Percentiles rank a stretch among this genome's conserved stretches.
phyloP scores from a whole-genome alignment of 1,139 yeast species.

The Candida glucosophila region DNA sequence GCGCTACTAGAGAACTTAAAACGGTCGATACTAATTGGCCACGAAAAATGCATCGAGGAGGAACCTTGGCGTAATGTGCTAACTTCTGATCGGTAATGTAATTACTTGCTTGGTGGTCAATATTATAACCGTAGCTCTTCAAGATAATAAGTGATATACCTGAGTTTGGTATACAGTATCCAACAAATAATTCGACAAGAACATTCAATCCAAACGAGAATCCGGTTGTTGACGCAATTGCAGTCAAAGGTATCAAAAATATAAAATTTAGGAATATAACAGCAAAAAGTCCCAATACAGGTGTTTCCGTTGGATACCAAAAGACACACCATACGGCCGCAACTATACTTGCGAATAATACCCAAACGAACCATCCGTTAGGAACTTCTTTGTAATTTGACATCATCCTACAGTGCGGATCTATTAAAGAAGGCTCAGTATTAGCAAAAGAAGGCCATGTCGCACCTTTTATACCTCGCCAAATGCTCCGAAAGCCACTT shows the following conservation, averaged over 20 bases:
- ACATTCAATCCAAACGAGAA: slow-evolving; percentile 31
- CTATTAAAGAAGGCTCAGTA: too few species aligned
- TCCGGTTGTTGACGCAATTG: slow-evolving; percentile 30
- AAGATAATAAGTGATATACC: slow-evolving; percentile 30
- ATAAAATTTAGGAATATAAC: slow-evolving; percentile 26
- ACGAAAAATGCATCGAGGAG: slow-evolving; percentile 26
- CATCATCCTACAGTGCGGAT: slow-evolving; percentile 37
- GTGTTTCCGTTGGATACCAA: slow-evolving; percentile 28
- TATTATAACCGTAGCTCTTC: slow-evolving; percentile 30
- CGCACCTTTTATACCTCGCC: slow-evolving; percentile 16
- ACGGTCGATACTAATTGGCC: slow-evolving; percentile 24
- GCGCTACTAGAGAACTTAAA: slow-evolving; percentile 15
- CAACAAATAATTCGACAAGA: slow-evolving; percentile 31
- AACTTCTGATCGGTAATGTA: slow-evolving; percentile 28
- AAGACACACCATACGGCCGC: slow-evolving; percentile 24
- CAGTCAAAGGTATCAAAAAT: slow-evolving; percentile 27
- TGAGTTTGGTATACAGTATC: slow-evolving; percentile 30
- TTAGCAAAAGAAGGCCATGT: slow-evolving; percentile 13
- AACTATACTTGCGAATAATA: slow-evolving; percentile 18
- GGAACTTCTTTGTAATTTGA: slow-evolving; percentile 31
- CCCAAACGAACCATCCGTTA: slow-evolving; percentile 29
- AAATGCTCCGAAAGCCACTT: slow-evolving; percentile 28
- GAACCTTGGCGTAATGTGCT: slow-evolving; percentile 26
- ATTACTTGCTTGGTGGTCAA: slow-evolving; percentile 28
- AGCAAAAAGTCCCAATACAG: slow-evolving; percentile 29